Evolutionary conservation across 1,284 basidiomycete species (phyloP).

Genomic region (Leccinum fuscescens): DNA sequence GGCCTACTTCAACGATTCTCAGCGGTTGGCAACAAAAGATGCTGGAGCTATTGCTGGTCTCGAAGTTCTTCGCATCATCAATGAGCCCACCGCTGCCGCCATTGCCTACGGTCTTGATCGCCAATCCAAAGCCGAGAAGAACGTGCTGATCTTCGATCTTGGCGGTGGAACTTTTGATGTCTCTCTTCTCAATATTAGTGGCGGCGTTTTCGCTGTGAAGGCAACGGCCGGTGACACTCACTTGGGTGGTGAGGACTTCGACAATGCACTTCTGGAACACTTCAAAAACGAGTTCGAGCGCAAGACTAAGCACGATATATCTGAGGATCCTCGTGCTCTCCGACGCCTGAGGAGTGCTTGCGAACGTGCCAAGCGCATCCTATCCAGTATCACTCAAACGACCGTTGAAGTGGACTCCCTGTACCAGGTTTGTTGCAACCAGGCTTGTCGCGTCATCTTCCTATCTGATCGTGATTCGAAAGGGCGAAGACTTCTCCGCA

Average conservation of each 20-base stretch:
- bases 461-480: slow-evolving; percentile 9
- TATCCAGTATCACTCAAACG: slow-evolving; percentile 97
- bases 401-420: slow-evolving; percentile 99
- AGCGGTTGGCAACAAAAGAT: slow-evolving; percentile 94
- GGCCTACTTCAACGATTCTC: slow-evolving; percentile 97
- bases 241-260: slow-evolving; percentile 97
- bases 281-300: slow-evolving; percentile 99
- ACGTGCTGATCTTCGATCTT: slow-evolving; percentile 99
- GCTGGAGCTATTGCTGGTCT: slow-evolving; percentile 91
- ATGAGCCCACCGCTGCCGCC: slow-evolving; percentile 94
- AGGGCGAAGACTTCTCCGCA: slow-evolving; percentile 93
- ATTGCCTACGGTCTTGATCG: slow-evolving; percentile 93
- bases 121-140: slow-evolving; percentile 90
- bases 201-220: slow-evolving; percentile 96
- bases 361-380: slow-evolving; percentile 98
- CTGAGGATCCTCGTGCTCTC: slow-evolving; percentile 92
- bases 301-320: slow-evolving; percentile 97
- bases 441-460: slow-evolving; percentile 1
- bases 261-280: slow-evolving; percentile 96
- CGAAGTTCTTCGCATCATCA: slow-evolving; percentile 96
- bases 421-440: slow-evolving; percentile 66
- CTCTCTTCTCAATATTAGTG: slow-evolving; percentile 93
- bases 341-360: slow-evolving; percentile 94
- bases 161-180: slow-evolving; percentile 99
- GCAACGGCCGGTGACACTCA: slow-evolving; percentile 99